Evolutionary conservation across 2,329 filamentous ascomycete genomes (phyloP), one percentile per base, ranked within the genome.

Genomic region (Parafenestella ontariensis): DNA sequence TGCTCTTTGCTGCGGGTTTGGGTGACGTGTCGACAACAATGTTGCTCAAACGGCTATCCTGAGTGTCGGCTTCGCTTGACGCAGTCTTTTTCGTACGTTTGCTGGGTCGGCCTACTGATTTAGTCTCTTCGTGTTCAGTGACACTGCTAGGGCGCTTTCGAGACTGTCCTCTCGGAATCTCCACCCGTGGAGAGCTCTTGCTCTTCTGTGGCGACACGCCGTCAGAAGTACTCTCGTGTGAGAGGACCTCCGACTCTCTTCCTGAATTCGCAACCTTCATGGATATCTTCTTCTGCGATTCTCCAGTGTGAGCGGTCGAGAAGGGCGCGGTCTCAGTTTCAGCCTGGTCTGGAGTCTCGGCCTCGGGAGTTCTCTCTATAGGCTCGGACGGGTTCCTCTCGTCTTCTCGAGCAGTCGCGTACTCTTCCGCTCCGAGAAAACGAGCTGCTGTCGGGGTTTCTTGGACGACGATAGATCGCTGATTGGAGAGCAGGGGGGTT

Each of bases 391-490:
- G 33, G n/a, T 46, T 46, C 7, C 41, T 54, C 21, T 56, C 39
- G 20, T 33, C 39, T n/a, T 40, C n/a, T 7, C 41, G 11, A 8
- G 13, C 24, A 18, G 2, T 40, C 13, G 37, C 13, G 3, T 41
- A 47, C 5, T 54, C 53, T 13, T 34, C 29, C 11, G 34, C 9
- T 5, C 47, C 49, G 13, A 52, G 49, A 28, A 59, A 41, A 23
- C 70, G 65, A 42, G 59, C 46, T 40, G 57, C 51, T 3, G 67
- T 69, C 6, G 72, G 72, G 1, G 72, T 75, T 46, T 75, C 72
- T 18, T 73, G 69, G 5, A 74, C 59, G 5, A 75, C 47, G n/a
- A 68, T 48, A 1, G 69, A 68, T 8, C 54, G 65, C 28, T 70
- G 52, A 23, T 62, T 48, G 3, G 66, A 64, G 9, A 66, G 58